phyloP scores from a whole-genome alignment of 768 basidiomycete species.

The Naganishia antarctica region DNA sequence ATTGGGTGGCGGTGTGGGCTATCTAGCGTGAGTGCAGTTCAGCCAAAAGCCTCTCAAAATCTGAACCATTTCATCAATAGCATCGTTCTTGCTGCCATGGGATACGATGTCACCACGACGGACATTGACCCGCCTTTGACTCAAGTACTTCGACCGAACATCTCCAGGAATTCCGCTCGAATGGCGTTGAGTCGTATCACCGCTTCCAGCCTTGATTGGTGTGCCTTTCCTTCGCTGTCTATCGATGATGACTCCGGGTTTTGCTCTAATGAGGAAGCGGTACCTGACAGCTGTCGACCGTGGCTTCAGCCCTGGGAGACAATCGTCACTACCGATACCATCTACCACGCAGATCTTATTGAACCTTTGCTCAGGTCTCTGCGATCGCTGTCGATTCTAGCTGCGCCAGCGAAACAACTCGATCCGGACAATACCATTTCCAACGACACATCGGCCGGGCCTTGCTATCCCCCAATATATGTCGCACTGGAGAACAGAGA shows the following conservation, averaged over 20 bases:
- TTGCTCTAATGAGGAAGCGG: too few species aligned
- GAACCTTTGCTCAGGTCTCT: conserved; percentile 68
- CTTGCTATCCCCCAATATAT: conserved; percentile 55
- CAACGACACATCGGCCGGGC: not conserved
- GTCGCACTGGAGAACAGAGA: conserved; percentile 75
- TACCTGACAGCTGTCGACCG: conserved; percentile 36
- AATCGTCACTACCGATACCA: conserved; percentile 76
- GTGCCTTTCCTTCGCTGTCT: not conserved
- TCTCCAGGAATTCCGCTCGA: conserved; percentile 46
- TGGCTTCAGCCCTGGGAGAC: conserved; percentile 63
- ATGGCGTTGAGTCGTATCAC: conserved; percentile 16
- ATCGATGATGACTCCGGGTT: not conserved
- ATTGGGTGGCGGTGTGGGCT: conserved; percentile 75
- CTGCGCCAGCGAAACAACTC: not conserved
- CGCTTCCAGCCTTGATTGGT: conserved; percentile 4
- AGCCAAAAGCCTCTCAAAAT: too few species aligned
- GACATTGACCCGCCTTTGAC: conserved; percentile 64
- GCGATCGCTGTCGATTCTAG: conserved; percentile 39
- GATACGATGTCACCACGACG: conserved; percentile 72
- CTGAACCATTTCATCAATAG: not conserved
- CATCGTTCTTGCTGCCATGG: conserved; percentile 63
- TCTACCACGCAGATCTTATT: conserved; percentile 63
- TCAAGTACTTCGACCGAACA: conserved; percentile 62
- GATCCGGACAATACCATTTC: not conserved
- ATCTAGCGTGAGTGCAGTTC: conserved; percentile 66